Conservation (phyloP, 331 rosid species). For the Rosa hybrid region DNA sequence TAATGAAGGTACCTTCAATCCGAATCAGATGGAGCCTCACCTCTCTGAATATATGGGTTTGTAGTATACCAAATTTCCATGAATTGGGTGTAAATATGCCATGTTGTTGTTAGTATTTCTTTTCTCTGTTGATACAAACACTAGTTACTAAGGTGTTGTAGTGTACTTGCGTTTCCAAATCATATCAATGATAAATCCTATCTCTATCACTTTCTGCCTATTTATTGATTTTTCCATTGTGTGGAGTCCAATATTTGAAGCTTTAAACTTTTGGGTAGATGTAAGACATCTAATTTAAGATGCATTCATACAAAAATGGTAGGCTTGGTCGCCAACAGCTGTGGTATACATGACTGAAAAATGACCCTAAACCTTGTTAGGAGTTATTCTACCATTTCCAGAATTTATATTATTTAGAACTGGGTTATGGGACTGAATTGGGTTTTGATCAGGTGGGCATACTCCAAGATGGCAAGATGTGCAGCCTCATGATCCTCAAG, state of each 20-base stretch:
- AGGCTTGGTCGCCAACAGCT: neutral
- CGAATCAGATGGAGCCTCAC: slow-evolving; percentile 62
- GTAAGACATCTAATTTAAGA: too few species aligned
- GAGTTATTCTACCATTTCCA: neutral
- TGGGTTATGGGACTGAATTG: too few species aligned
- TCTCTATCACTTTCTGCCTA: neutral
- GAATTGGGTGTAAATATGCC: too few species aligned
- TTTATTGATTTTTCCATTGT: neutral
- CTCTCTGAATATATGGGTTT: slow-evolving; percentile 34
- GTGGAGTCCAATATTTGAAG: too few species aligned
- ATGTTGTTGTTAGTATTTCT: neutral
- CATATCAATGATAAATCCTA: neutral
- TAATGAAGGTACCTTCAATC: slow-evolving; percentile 59
- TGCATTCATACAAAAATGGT: neutral
- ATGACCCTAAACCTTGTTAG: neutral
- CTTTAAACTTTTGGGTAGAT: too few species aligned
- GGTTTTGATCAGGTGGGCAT: too few species aligned
- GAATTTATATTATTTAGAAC: too few species aligned
- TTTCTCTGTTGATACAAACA: neutral
- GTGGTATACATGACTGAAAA: neutral
- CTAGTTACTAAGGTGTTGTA: neutral
- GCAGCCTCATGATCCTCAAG: too few species aligned
- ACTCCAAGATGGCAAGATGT: too few species aligned
- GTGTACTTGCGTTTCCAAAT: neutral
- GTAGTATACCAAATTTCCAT: neutral